Evolutionary conservation across 768 basidiomycete genomes (phyloP).

Genomic region (Termitomyces sp.): DNA sequence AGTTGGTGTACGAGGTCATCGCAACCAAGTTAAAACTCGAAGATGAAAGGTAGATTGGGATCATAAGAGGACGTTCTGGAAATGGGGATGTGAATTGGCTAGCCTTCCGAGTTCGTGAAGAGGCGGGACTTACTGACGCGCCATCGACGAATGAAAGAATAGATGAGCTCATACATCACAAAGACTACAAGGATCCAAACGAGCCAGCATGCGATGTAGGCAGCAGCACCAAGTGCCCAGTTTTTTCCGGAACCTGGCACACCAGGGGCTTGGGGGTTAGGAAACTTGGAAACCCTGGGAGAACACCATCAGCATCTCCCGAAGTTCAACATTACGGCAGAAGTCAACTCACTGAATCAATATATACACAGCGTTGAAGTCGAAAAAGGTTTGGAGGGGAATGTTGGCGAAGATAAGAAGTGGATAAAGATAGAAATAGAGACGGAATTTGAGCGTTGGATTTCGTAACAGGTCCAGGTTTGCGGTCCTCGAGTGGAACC

Average conservation of each 20-base stretch:
- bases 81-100: slow-evolving; percentile 11
- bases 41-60: slow-evolving; percentile 81
- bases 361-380: slow-evolving; percentile 86
- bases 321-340: slow-evolving; percentile 7
- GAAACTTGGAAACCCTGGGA: slow-evolving; percentile 69
- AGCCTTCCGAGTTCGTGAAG: slow-evolving; percentile 13
- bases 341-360: slow-evolving; percentile 70
- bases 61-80: slow-evolving; percentile 78
- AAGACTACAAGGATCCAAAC: slow-evolving; percentile 73
- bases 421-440: slow-evolving; percentile 73
- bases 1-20: slow-evolving; percentile 79
- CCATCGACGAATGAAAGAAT: slow-evolving; percentile 75
- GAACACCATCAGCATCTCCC: slow-evolving; percentile 4
- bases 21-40: slow-evolving; percentile 73
- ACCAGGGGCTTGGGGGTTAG: slow-evolving; percentile 67
- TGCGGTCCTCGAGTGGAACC: slow-evolving; percentile 66
- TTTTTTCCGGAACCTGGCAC: slow-evolving; percentile 69
- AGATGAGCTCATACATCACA: slow-evolving; percentile 74
- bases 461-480: slow-evolving; percentile 66
- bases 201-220: slow-evolving; percentile 81
- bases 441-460: slow-evolving; percentile 50
- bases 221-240: slow-evolving; percentile 81
- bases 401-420: slow-evolving; percentile 70
- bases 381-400: slow-evolving; percentile 79
- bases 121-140: slow-evolving; percentile 63